Percentiles rank a stretch among this genome's conserved stretches.
These are phyloP conservation scores for Purshia tridentata DNA, from an alignment of 306 rosid genomes.

Conservation along the genomic window DNA sequence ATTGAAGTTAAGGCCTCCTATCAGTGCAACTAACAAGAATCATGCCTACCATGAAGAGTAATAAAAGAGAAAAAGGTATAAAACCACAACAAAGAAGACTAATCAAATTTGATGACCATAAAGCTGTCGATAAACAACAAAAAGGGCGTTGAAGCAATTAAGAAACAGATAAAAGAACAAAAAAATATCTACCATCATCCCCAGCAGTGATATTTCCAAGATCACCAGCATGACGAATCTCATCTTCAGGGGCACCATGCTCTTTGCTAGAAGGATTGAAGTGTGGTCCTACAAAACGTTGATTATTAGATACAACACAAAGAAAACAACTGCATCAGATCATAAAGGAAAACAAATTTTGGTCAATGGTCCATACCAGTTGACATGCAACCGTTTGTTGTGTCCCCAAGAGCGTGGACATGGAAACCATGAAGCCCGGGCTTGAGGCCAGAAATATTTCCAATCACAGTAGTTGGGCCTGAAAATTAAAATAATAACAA, in stretches of 20 bases:
- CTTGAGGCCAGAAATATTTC: slow-evolving; percentile 68
- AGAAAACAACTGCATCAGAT: background rate
- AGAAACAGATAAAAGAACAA: background rate
- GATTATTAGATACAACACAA: slow-evolving; percentile 12
- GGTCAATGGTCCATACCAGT: slow-evolving; percentile 54
- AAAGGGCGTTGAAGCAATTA: background rate
- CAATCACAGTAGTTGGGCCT: slow-evolving; percentile 86
- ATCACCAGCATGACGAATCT: slow-evolving; percentile 90
- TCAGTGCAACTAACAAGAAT: background rate
- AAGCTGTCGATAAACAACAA: background rate
- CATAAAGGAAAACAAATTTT: background rate
- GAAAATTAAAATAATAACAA: slow-evolving; percentile 10
- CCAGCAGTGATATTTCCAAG: slow-evolving; percentile 83
- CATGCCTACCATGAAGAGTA: background rate
- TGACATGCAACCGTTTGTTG: slow-evolving; percentile 94
- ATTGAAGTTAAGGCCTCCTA: background rate
- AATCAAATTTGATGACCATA: slow-evolving; percentile 2
- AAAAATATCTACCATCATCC: slow-evolving; percentile 59
- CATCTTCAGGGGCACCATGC: slow-evolving; percentile 90
- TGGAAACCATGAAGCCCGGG: slow-evolving; percentile 95
- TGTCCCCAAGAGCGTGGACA: slow-evolving; percentile 91
- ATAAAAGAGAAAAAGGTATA: background rate
- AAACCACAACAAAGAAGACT: background rate
- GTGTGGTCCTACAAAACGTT: slow-evolving; percentile 63
- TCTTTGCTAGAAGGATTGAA: slow-evolving; percentile 75